Percentiles rank a stretch among this genome's conserved stretches.
Conservation (phyloP, 805 yeast genomes). For the Huiozyma naganishii region DNA sequence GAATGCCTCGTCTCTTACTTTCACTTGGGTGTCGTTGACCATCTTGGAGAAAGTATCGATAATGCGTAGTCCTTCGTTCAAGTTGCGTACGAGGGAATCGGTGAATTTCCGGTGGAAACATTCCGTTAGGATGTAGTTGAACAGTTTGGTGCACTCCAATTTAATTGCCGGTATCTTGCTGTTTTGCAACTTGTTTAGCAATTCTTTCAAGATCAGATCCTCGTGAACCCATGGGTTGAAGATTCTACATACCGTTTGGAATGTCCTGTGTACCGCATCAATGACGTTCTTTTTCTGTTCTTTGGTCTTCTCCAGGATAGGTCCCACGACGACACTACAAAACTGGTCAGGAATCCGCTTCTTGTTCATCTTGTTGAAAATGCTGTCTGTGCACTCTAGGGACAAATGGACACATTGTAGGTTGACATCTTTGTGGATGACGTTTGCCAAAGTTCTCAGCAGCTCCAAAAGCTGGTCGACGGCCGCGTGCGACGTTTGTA, state of each 20-base stretch:
- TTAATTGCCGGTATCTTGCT: conserved; percentile 71
- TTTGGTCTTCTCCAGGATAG: conserved; percentile 71
- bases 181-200: conserved; percentile 50
- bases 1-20: conserved; percentile 68
- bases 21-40: conserved; percentile 75
- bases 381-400: conserved; percentile 47
- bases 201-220: conserved; percentile 47
- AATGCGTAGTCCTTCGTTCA: neutral
- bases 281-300: conserved; percentile 77
- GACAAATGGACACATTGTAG: conserved; percentile 76
- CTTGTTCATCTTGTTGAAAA: conserved; percentile 56
- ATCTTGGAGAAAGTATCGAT: conserved; percentile 18
- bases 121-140: conserved; percentile 39
- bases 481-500: conserved; percentile 34
- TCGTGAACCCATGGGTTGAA: conserved; percentile 29
- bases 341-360: conserved; percentile 43
- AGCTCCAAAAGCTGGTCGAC: conserved; percentile 50
- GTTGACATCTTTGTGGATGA: conserved; percentile 74
- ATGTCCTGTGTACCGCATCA: conserved; percentile 55
- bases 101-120: neutral
- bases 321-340: conserved; percentile 36
- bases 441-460: conserved; percentile 50
- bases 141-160: conserved; percentile 54
- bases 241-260: conserved; percentile 53
- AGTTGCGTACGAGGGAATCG: neutral